Evolutionary conservation across 148 eudicot species (phyloP).

Genomic region (Rhododendron simsii): DNA sequence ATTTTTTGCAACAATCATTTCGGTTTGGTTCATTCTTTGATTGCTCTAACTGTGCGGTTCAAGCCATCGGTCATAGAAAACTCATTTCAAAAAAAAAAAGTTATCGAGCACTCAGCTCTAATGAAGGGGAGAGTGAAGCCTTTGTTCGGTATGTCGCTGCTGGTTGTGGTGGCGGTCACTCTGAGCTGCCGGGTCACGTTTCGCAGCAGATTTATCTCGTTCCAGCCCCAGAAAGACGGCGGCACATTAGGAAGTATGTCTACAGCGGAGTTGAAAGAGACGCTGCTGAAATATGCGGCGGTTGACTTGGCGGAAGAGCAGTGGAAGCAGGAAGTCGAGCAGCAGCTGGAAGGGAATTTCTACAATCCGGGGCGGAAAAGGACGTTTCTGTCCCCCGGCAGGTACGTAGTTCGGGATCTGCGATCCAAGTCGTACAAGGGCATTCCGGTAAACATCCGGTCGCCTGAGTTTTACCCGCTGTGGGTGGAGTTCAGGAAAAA

Average conservation of each 20-base stretch:
- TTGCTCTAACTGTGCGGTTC: background rate
- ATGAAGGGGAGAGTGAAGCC: conserved; percentile 59
- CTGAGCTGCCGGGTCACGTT: conserved; percentile 39
- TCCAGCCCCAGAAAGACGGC: conserved; percentile 9
- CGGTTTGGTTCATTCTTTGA: background rate
- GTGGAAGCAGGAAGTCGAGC: conserved; percentile 45
- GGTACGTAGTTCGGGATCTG: conserved; percentile 17
- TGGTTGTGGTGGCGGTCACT: conserved; percentile 44
- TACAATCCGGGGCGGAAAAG: conserved; percentile 24
- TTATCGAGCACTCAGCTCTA: conserved; percentile 22
- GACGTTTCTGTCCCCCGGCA: conserved; percentile 44
- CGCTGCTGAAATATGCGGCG: conserved; percentile 51
- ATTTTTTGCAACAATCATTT: background rate
- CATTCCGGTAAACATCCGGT: conserved; percentile 31
- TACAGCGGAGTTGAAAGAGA: conserved; percentile 35
- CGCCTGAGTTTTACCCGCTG: conserved; percentile 35
- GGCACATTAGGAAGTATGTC: background rate
- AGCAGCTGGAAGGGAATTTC: conserved; percentile 46
- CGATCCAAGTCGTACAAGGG: conserved; percentile 30
- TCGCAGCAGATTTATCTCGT: conserved; percentile 30
- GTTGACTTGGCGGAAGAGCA: conserved; percentile 43
- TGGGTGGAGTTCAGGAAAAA: conserved; percentile 36
- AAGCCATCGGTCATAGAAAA: too few relatives aligned
- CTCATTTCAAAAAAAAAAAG: too few relatives aligned
- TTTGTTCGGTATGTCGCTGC: conserved; percentile 36